Conservation (phyloP, 495 filamentous ascomycete genomes). For the Xylaria acuta region DNA sequence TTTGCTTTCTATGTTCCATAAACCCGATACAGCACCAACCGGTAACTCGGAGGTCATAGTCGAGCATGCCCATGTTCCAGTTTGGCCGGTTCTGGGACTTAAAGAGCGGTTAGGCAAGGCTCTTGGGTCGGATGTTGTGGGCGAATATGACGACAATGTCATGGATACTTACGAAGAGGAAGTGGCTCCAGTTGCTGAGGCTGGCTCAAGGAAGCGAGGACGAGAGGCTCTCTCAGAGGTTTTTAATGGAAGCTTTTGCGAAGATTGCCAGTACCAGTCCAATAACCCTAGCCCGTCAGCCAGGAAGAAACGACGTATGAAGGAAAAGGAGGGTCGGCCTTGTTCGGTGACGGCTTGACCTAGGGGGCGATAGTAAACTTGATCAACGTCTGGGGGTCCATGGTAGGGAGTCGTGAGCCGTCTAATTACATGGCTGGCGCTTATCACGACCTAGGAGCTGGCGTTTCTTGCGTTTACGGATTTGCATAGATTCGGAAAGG, state of each 20-base stretch:
- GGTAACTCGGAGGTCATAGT: slow-evolving; percentile 39
- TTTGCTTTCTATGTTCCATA: slow-evolving; percentile 48
- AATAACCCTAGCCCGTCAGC: slow-evolving; percentile 23
- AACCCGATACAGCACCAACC: slow-evolving; percentile 40
- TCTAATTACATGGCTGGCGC: not conserved
- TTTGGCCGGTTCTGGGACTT: slow-evolving; percentile 56
- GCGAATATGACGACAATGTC: slow-evolving; percentile 39
- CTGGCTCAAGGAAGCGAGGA: slow-evolving; percentile 25
- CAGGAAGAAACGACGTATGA: slow-evolving; percentile 31
- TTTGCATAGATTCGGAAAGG: not conserved
- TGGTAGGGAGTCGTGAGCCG: not conserved
- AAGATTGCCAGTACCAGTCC: slow-evolving; percentile 28
- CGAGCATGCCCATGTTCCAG: slow-evolving; percentile 44
- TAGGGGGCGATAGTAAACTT: not conserved
- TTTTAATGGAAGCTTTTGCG: slow-evolving; percentile 36
- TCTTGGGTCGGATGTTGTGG: slow-evolving; percentile 49
- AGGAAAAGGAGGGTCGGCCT: slow-evolving; percentile 35
- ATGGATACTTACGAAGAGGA: slow-evolving; percentile 48
- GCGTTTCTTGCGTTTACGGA: not conserved
- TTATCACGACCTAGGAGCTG: not conserved
- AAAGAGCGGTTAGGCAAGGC: slow-evolving; percentile 55
- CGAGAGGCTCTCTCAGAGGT: slow-evolving; percentile 33
- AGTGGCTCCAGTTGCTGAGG: not conserved
- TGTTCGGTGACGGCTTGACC: slow-evolving; percentile 27
- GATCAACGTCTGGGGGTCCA: not conserved